These are phyloP conservation scores for Astrephomene gubernaculifera DNA, from an alignment of 139 green algal genomes.

Conservation along the genomic window DNA sequence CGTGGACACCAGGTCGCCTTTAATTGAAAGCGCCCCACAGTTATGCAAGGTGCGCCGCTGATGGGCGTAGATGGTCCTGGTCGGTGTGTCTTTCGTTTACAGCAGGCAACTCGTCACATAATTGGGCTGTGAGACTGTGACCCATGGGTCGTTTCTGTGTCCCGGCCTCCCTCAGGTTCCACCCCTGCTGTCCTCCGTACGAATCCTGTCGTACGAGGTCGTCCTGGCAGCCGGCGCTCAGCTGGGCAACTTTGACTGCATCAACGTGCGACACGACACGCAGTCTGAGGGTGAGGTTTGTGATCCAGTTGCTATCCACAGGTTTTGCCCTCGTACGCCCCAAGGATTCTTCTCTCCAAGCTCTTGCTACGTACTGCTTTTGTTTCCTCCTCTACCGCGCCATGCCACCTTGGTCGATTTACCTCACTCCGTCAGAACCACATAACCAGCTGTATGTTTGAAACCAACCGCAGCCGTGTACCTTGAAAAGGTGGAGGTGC, in stretches of 20 bases:
- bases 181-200: background rate
- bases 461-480: background rate
- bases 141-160: background rate
- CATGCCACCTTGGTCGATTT: background rate
- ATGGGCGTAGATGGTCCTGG: too few relatives aligned
- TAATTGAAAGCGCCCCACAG: too few relatives aligned
- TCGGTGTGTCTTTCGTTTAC: too few relatives aligned
- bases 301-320: background rate
- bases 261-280: background rate
- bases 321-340: background rate
- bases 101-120: too few relatives aligned
- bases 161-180: background rate
- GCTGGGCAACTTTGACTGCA: constrained; percentile 16
- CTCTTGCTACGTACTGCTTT: background rate
- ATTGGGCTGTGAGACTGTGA: background rate
- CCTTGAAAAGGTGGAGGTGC: constrained; percentile 27
- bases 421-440: too few relatives aligned
- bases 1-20: too few relatives aligned
- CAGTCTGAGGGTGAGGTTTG: background rate
- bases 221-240: background rate
- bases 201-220: constrained; percentile 18
- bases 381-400: background rate
- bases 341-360: background rate
- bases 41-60: too few relatives aligned
- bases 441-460: background rate